Percentiles rank a stretch among this genome's conserved stretches.
Evolutionary conservation across 306 rosid species (phyloP).

Genomic region (Cucurbita argyrosperma): DNA sequence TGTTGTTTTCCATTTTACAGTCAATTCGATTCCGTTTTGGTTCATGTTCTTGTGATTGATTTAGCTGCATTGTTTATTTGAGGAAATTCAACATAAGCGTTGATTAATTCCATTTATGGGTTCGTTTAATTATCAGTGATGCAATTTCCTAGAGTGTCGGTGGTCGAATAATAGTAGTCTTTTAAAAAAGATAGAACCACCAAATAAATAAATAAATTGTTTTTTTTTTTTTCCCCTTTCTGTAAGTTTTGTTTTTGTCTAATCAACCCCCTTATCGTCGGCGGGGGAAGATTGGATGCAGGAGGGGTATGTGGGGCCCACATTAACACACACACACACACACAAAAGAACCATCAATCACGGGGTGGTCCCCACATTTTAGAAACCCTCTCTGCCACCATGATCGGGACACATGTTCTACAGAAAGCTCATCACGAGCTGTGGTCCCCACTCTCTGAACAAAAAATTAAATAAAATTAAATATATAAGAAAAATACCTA

Average conservation of each 20-base stretch:
- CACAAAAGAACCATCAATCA: slow-evolving; percentile 26
- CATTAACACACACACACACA: not conserved
- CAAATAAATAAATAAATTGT: not conserved
- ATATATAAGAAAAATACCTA: not conserved
- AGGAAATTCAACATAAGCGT: not conserved
- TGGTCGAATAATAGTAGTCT: slow-evolving; percentile 5
- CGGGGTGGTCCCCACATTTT: slow-evolving; percentile 28
- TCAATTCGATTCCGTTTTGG: not conserved
- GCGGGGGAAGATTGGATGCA: slow-evolving; percentile 14
- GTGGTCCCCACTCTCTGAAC: slow-evolving; percentile 5
- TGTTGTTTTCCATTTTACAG: not conserved
- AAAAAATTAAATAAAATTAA: not conserved
- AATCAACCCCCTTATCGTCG: slow-evolving; percentile 6
- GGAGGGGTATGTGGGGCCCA: slow-evolving; percentile 24
- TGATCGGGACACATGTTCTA: slow-evolving; percentile 16
- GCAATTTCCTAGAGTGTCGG: slow-evolving; percentile 42
- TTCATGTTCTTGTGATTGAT: not conserved
- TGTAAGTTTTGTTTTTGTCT: not conserved
- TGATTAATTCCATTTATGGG: not conserved
- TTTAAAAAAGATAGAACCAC: not conserved
- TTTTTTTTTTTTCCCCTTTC: not conserved
- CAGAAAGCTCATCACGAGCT: slow-evolving; percentile 1
- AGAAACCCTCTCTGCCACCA: not conserved
- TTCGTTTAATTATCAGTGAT: not conserved
- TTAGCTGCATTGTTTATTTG: not conserved